These are phyloP conservation scores for Fusarium drepaniforme DNA, from an alignment of 2,329 filamentous ascomycete genomes.

Conservation along the genomic window DNA sequence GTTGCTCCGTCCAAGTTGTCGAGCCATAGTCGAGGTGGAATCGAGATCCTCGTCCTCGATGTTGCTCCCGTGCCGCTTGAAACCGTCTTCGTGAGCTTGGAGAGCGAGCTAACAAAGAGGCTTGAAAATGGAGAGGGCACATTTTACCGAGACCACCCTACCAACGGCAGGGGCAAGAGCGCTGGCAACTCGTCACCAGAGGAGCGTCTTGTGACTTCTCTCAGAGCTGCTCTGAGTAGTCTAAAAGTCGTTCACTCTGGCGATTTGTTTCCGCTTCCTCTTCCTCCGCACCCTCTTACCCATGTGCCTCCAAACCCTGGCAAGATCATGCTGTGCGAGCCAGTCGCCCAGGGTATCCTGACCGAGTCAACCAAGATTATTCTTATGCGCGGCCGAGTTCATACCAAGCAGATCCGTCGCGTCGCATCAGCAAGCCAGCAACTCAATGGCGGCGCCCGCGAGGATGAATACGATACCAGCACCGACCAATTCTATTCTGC, in stretches of 20 bases:
- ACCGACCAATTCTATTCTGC: slow-evolving; percentile 96
- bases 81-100: slow-evolving; percentile 87
- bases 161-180: slow-evolving; percentile 52
- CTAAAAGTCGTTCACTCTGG: slow-evolving; percentile 85
- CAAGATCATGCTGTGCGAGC: slow-evolving; percentile 92
- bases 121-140: slow-evolving; percentile 86
- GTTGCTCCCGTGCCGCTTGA: slow-evolving; percentile 85
- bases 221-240: slow-evolving; percentile 80
- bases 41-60: slow-evolving; percentile 87
- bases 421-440: slow-evolving; percentile 53
- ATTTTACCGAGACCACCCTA: slow-evolving; percentile 77
- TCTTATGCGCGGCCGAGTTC: slow-evolving; percentile 73
- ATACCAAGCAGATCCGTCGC: slow-evolving; percentile 64
- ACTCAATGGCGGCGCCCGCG: slow-evolving; percentile 69
- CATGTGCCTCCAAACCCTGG: slow-evolving; percentile 87
- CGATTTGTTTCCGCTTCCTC: slow-evolving; percentile 81
- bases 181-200: slow-evolving; percentile 57
- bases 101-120: slow-evolving; percentile 82
- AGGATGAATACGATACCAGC: slow-evolving; percentile 82
- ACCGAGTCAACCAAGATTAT: slow-evolving; percentile 85
- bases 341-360: slow-evolving; percentile 88
- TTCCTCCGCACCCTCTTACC: slow-evolving; percentile 88
- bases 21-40: slow-evolving; percentile 78
- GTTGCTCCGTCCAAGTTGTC: slow-evolving; percentile 81
- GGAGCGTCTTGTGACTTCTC: slow-evolving; percentile 71